Evolutionary conservation across 352 stramenopile species (phyloP), one percentile per base, ranked within the genome.

Genomic region (Globisporangium abappressorium): DNA sequence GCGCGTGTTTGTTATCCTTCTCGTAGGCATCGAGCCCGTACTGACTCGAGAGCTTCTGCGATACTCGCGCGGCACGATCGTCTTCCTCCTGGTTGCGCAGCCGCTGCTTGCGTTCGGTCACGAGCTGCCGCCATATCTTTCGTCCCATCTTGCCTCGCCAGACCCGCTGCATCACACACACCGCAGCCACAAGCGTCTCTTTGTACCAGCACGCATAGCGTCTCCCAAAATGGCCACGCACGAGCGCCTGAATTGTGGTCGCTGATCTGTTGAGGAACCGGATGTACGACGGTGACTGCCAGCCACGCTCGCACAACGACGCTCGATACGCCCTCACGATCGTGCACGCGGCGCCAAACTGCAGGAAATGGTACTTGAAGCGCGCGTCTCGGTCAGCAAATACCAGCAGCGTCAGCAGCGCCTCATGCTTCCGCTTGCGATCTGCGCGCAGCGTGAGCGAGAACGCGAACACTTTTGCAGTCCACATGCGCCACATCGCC

Each of bases 401-500:
- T 3, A 49, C 55, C 15, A 89, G 71, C 18, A 69, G 46, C 4
- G 65, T 41, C 18, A 84, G 54, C 5, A 80, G 73, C 2, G 73
- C 79, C 2, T 67, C 41, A 54, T 78, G 77, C 38, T 88, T 78
- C 22, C 69, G 69, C 4, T 43, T 68, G 6, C 70, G 75, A 30
- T 86, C 71, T 56, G 76, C 73, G 22, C 73, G 75, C 34, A 94
- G 56, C 24, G 60, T 66, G 15, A 62, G 67, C 20, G 83, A 79
- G 11, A 80, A 74, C 51, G 79, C 77, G 3, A 68, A 61, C 18
- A 87, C 81, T 64, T 90, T 92, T 30, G 71, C 81, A 5, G 75
- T 65, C 84, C 84, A 94, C 84, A 94, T 94, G 36, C 86, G 75
- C 84, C 84, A 94, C n/a, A 70, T 80, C 2, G 84, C 76, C 66